Evolutionary conservation across 2,329 filamentous ascomycete genomes (phyloP), one percentile per base, ranked within the genome.

Genomic region (Dothideomycetes sp.): DNA sequence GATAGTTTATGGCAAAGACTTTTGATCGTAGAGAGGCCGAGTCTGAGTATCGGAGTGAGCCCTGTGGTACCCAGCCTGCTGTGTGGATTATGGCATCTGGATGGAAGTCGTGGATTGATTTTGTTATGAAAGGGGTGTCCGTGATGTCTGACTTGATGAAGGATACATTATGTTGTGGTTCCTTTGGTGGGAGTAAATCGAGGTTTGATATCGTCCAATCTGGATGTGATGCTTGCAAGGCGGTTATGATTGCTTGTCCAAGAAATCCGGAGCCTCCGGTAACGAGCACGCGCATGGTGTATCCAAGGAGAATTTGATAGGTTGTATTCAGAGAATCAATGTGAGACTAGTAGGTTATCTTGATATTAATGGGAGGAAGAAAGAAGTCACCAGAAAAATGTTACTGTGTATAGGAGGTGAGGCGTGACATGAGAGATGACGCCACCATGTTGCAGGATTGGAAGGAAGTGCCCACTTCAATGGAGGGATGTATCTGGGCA

Each of bases 21-120:
- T 84, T 64, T 13, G 74, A 71, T 69, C 54, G 54, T 60, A 63
- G 59, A 33, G 52, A 50, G 2, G 54, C 50, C 24, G 54, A 55
- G 39, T 51, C 59, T 34, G 52, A 59, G 51, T 70, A 70, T 17
- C 67, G 56, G 30, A 47, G 45, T 15, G 51, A 41, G 16, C 64
- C 59, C 1, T 57, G 47, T 1, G 64, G 63, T 12, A 64, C 61
- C 3, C 66, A 53, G 61, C 63, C 73, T 15, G 89, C 91, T 2
- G 88, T 94, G 64, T 98, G 89, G 54, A 96, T 81, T 37, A 98
- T 85, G 11, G 93, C 76, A 56, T 87, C 79, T 15, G 89, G 88
- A 53, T 73, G 74, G 41, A 79, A 70, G 48, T 76, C 68, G 22
- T 70, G 61, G 53, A 96, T 78, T 2, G 61, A 60, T 1, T 52